phyloP scores from a whole-genome alignment of 257 asterid species.

The Ligustrum vulgare region DNA sequence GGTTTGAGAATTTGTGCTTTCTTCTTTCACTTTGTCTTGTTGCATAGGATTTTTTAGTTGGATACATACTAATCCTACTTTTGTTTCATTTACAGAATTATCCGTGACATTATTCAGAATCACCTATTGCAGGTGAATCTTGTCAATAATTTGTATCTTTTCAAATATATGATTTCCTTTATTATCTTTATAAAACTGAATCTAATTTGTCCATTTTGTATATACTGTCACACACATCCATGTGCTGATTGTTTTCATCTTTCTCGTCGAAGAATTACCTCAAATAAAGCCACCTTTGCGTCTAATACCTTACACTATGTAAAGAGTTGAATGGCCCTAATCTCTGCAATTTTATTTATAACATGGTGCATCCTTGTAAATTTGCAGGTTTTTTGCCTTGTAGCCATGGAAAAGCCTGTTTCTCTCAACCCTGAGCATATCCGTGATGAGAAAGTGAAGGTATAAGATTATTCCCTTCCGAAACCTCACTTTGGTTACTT shows the following conservation, averaged over 20 bases:
- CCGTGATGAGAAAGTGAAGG: constrained; percentile 98
- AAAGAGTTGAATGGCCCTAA: not conserved
- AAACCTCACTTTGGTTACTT: not conserved
- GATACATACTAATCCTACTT: constrained; percentile 7
- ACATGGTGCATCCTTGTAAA: not conserved
- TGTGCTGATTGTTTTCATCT: not conserved
- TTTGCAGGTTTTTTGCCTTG: constrained; percentile 83
- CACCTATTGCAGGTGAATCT: constrained; percentile 80
- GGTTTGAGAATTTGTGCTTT: constrained; percentile 8
- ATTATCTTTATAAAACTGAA: not conserved
- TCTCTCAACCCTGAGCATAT: constrained; percentile 80
- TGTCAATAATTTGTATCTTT: constrained; percentile 9
- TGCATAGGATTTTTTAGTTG: constrained; percentile 3
- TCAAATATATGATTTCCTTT: constrained; percentile 5
- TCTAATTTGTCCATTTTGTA: constrained; percentile 12
- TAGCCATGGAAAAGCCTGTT: constrained; percentile 94
- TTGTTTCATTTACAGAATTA: constrained; percentile 60
- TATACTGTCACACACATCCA: not conserved
- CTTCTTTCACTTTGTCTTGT: constrained; percentile 13
- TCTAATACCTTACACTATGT: not conserved
- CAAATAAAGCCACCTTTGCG: not conserved
- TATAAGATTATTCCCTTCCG: constrained; percentile 11
- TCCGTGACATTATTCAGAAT: constrained; percentile 92
- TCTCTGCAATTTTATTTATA: not conserved
- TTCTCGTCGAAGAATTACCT: not conserved